Evolutionary conservation across 768 basidiomycete genomes (phyloP).

Genomic region (Boletus edulis): DNA sequence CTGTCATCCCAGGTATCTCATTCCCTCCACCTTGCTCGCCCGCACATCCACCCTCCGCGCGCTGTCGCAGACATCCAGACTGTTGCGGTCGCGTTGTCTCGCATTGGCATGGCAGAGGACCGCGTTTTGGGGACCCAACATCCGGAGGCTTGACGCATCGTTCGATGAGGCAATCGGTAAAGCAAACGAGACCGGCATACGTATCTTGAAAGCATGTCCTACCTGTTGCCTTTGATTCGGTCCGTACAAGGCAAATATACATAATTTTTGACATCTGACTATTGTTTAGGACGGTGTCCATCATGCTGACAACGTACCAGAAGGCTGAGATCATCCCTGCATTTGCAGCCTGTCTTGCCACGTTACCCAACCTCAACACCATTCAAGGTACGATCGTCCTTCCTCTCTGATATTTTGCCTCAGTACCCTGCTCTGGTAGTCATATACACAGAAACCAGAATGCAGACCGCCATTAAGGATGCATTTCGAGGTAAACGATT

Average conservation of each 20-base stretch:
- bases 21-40: too few species aligned
- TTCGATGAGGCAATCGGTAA: background rate
- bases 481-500: slow-evolving; percentile 7
- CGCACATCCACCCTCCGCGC: too few species aligned
- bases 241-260: background rate
- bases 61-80: too few species aligned
- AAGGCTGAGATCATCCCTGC: background rate
- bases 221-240: slow-evolving; percentile 4
- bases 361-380: slow-evolving; percentile 3
- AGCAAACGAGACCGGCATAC: background rate
- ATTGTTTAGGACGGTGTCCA: background rate
- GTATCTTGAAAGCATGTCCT: slow-evolving; percentile 1
- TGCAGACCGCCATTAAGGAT: slow-evolving; percentile 2
- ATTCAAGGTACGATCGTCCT: slow-evolving; percentile 1
- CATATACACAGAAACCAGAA: background rate
- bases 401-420: background rate
- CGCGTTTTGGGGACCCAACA: too few species aligned
- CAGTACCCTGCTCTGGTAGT: background rate
- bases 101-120: too few species aligned
- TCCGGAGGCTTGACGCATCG: too few species aligned
- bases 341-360: slow-evolving; percentile 7
- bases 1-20: too few species aligned
- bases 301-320: background rate
- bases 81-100: too few species aligned
- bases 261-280: background rate